These are phyloP conservation scores for Boletus tomentosulus DNA, from an alignment of 768 basidiomycete species.

Conservation along the genomic window DNA sequence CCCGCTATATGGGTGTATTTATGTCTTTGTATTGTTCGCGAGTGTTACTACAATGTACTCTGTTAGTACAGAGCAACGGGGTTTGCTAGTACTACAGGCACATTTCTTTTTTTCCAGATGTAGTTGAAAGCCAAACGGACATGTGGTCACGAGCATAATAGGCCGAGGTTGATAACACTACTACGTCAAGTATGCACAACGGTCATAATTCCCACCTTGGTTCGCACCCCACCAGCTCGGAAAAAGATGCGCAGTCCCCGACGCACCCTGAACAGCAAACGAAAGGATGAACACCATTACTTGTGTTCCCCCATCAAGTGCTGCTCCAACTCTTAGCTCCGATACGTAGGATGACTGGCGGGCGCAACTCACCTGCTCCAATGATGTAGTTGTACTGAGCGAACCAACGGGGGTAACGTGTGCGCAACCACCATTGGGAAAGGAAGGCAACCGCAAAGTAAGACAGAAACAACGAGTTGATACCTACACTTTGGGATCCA, in stretches of 20 bases:
- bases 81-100: too few relatives aligned
- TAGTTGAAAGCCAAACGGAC: too few relatives aligned
- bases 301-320: slow-evolving; percentile 39
- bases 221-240: slow-evolving; percentile 59
- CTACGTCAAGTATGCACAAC: slow-evolving; percentile 20
- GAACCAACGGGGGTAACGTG: slow-evolving; percentile 62
- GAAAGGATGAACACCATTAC: slow-evolving; percentile 56
- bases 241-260: slow-evolving; percentile 46
- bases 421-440: slow-evolving; percentile 59
- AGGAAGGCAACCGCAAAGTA: slow-evolving; percentile 49
- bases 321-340: slow-evolving; percentile 11
- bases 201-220: slow-evolving; percentile 41
- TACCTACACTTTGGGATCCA: slow-evolving; percentile 45
- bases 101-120: too few relatives aligned
- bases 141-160: too few relatives aligned
- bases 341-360: not conserved
- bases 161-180: too few relatives aligned
- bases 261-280: slow-evolving; percentile 48
- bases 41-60: too few relatives aligned
- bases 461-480: slow-evolving; percentile 48
- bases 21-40: too few relatives aligned
- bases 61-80: too few relatives aligned
- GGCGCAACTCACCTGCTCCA: slow-evolving; percentile 45
- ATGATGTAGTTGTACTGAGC: slow-evolving; percentile 63
- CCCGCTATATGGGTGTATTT: too few relatives aligned